Percentiles rank a stretch among this genome's conserved stretches.
These are phyloP conservation scores for Curvularia spicifera DNA, from an alignment of 2,329 filamentous ascomycete species.

Conservation along the genomic window DNA sequence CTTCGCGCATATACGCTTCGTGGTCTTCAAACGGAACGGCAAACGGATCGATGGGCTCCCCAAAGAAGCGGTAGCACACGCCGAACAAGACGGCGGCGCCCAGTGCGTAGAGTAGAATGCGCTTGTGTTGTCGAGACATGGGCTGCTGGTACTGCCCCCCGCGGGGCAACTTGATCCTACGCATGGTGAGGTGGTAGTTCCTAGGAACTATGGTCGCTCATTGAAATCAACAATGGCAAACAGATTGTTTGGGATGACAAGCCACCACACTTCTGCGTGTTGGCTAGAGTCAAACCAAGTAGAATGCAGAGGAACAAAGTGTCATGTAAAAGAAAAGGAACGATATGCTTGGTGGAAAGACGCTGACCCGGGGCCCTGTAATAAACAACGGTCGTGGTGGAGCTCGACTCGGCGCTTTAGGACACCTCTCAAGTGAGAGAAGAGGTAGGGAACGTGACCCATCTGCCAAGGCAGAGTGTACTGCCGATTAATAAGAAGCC, in stretches of 20 bases:
- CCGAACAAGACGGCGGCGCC: constrained; percentile 33
- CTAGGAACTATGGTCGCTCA: constrained; percentile 5
- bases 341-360: neutral
- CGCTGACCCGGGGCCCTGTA: constrained; percentile 4
- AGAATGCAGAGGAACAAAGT: neutral
- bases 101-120: constrained; percentile 36
- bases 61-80: constrained; percentile 38
- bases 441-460: constrained; percentile 10
- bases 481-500: constrained; percentile 17
- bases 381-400: constrained; percentile 15
- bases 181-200: constrained; percentile 28
- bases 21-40: constrained; percentile 40
- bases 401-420: constrained; percentile 15
- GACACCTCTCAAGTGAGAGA: constrained; percentile 22
- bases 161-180: constrained; percentile 39
- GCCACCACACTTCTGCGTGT: neutral
- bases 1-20: constrained; percentile 43
- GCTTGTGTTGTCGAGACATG: constrained; percentile 42
- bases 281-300: neutral
- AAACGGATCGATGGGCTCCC: constrained; percentile 36
- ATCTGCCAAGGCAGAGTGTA: constrained; percentile 22
- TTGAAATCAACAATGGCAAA: constrained; percentile 11
- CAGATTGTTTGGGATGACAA: constrained; percentile 1
- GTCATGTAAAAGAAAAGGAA: constrained; percentile 4
- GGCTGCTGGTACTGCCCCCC: constrained; percentile 28